Evolutionary conservation across 768 basidiomycete genomes (phyloP).

Genomic region (Boletus rubroflammeus): DNA sequence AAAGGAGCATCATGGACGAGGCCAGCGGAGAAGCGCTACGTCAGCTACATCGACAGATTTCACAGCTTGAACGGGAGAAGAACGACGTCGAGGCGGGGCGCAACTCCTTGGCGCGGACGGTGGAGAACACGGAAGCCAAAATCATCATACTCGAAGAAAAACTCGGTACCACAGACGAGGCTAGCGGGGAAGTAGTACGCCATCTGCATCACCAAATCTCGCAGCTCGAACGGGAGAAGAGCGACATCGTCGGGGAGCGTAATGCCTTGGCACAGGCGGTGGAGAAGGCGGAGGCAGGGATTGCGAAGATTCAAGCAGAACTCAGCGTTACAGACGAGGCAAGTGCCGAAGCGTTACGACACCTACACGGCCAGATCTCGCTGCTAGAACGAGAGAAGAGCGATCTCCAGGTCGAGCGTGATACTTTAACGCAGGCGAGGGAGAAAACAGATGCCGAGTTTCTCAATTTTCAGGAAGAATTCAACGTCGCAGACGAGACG

Average conservation of each 20-base stretch:
- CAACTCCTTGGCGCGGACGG: constrained; percentile 29
- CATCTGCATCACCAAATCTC: constrained; percentile 74
- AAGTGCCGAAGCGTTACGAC: constrained; percentile 67
- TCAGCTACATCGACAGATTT: constrained; percentile 76
- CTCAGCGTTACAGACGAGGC: constrained; percentile 47
- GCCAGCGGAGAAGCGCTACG: constrained; percentile 76
- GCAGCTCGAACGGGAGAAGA: constrained; percentile 62
- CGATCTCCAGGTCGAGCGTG: constrained; percentile 43
- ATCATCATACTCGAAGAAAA: constrained; percentile 57
- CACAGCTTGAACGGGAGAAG: constrained; percentile 68
- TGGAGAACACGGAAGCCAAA: constrained; percentile 54
- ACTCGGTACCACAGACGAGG: constrained; percentile 69
- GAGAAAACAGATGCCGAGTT: neutral
- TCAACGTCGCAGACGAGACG: neutral
- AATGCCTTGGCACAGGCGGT: constrained; percentile 29
- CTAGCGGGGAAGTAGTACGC: constrained; percentile 66
- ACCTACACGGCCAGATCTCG: constrained; percentile 72
- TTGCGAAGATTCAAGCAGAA: neutral
- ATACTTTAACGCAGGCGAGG: constrained; percentile 26
- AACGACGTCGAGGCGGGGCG: constrained; percentile 46
- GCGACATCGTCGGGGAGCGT: constrained; percentile 45
- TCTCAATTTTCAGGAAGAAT: neutral
- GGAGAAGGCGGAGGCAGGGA: neutral
- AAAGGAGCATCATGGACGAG: constrained; percentile 79
- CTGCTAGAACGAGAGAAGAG: constrained; percentile 63